These are phyloP conservation scores for Fusarium oxysporum DNA, from an alignment of 2,329 filamentous ascomycete species.

Conservation along the genomic window DNA sequence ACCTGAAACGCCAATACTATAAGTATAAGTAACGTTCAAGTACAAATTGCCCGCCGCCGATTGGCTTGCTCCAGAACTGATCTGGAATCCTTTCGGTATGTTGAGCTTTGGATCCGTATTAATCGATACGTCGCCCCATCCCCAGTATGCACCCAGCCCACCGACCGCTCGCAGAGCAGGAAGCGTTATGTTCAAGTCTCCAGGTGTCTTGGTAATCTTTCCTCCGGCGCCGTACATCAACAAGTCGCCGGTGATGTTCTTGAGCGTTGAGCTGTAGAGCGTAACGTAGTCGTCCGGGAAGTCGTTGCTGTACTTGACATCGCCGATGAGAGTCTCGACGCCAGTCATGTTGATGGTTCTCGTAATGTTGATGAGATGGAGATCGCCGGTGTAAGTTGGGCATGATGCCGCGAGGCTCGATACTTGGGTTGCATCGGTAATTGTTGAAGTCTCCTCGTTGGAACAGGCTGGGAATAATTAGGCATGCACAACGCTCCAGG, in stretches of 20 bases:
- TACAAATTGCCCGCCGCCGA: background rate
- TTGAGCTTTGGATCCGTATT: background rate
- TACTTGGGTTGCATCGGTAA: background rate
- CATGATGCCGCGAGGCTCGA: background rate
- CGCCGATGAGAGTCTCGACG: background rate
- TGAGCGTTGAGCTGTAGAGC: background rate
- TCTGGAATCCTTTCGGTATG: no score
- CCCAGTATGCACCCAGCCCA: fast-evolving
- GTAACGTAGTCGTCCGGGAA: background rate
- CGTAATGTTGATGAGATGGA: background rate
- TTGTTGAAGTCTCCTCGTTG: fast-evolving
- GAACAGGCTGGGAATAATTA: background rate
- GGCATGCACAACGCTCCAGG: fast-evolving
- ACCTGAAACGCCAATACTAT: background rate
- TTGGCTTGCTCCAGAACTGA: background rate
- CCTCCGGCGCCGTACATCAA: background rate
- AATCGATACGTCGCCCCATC: background rate
- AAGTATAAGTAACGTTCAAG: background rate
- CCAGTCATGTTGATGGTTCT: background rate
- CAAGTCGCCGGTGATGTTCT: fast-evolving
- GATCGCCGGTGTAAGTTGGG: background rate
- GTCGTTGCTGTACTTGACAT: background rate
- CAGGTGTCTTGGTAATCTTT: fast-evolving
- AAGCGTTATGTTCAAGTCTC: background rate
- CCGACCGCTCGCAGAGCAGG: fast-evolving